Conservation (phyloP, 495 filamentous ascomycete genomes). For the Lichenothelia convexa region DNA sequence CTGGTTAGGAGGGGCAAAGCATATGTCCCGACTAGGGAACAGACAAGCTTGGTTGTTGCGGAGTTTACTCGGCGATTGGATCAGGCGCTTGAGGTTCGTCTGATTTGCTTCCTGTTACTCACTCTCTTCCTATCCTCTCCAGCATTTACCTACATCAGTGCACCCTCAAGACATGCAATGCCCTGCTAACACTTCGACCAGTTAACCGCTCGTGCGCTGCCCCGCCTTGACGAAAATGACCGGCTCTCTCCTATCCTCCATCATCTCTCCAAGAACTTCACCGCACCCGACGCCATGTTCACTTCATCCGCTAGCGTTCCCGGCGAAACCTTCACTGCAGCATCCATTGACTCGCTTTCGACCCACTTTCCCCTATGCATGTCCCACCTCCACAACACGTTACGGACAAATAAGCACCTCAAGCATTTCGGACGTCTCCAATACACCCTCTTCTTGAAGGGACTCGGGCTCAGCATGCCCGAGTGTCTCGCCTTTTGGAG, state of each 20-base stretch:
- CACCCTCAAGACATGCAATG: not conserved
- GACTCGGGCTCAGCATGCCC: conserved; percentile 77
- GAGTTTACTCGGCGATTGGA: conserved; percentile 70
- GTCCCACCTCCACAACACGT: conserved; percentile 65
- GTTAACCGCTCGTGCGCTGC: conserved; percentile 75
- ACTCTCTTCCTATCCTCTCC: not conserved
- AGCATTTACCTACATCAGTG: not conserved
- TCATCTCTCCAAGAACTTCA: conserved; percentile 83
- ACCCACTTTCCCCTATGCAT: conserved; percentile 89
- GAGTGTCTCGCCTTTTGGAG: conserved; percentile 96
- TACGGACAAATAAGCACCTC: conserved; percentile 71
- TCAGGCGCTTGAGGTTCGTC: conserved; percentile 54
- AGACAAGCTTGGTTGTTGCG: conserved; percentile 69
- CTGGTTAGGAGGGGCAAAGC: conserved; percentile 68
- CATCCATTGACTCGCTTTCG: conserved; percentile 63
- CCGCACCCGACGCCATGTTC: conserved; percentile 71
- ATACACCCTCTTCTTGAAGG: conserved; percentile 95
- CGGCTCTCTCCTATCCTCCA: conserved; percentile 83
- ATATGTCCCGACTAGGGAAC: conserved; percentile 75
- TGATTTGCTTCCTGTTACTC: not conserved
- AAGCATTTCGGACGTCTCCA: conserved; percentile 91
- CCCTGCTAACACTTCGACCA: conserved; percentile 20
- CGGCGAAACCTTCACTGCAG: conserved; percentile 59
- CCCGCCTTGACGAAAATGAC: conserved; percentile 90
- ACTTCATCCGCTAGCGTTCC: conserved; percentile 33